phyloP scores from a whole-genome alignment of 2,329 filamentous ascomycete species.

The Trichoderma oligosporum region DNA sequence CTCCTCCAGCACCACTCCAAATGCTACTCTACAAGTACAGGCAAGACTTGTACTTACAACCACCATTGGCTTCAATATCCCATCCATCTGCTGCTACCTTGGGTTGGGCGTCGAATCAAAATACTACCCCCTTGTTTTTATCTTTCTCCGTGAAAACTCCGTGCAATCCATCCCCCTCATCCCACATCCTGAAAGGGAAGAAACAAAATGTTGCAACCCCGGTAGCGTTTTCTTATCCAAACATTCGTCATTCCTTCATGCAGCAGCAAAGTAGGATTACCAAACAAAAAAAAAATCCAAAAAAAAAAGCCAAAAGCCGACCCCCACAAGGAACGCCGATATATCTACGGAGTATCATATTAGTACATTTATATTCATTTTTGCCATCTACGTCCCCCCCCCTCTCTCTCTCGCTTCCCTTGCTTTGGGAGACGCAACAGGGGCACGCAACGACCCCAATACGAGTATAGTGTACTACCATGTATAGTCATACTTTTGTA shows the following conservation, averaged over 20 bases:
- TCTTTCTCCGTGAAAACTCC: background rate
- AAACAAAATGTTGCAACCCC: too few species aligned
- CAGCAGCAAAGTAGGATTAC: too few species aligned
- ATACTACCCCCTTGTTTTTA: background rate
- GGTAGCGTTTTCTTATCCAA: too few species aligned
- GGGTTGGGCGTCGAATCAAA: background rate
- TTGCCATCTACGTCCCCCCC: too few species aligned
- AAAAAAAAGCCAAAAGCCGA: too few species aligned
- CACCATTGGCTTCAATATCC: background rate
- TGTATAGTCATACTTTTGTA: background rate
- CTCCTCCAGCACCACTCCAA: background rate
- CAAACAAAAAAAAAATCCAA: too few species aligned
- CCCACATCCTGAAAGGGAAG: background rate
- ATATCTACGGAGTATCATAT: too few species aligned
- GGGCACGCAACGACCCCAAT: background rate
- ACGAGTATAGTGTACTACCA: background rate
- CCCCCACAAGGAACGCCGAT: too few species aligned
- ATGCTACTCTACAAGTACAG: slow-evolving; percentile 10
- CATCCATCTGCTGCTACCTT: background rate
- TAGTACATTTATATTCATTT: too few species aligned
- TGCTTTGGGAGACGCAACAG: too few species aligned
- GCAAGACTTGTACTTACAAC: too few species aligned
- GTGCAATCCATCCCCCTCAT: background rate
- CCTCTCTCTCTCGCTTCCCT: too few species aligned
- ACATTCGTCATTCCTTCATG: background rate